Base-by-base conservation (phyloP, 2,329 filamentous ascomycete species). In the Pezizomycotina sp. region DNA sequence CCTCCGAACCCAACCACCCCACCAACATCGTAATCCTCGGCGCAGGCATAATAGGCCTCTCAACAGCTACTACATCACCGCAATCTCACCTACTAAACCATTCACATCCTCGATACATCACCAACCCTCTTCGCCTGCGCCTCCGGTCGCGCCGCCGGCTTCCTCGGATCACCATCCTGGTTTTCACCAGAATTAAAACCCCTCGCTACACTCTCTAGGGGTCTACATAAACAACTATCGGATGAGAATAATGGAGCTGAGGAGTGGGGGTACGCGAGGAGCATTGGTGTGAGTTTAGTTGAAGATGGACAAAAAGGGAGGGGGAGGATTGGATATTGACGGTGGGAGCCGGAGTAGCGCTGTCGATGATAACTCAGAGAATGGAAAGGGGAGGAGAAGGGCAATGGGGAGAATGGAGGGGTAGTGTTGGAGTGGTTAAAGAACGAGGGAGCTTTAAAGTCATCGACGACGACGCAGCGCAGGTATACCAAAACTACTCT, bases 141-240 rank as follows among this genome's bases (percentile, higher is more conserved):
- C 0, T 83, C 76, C 2, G 77, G 79, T 1, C 73, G 69, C 47
- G 76, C 77, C 0, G 80, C 66, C 12, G 78, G 79, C 0, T 86
- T 84, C 50, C 52, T 84, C 6, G 77, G 77, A 0, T n/a, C n/a
- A n/a, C 63, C 62, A 21, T 74, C 84, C 54, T 84, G 77, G 77
- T 80, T 78, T 49, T 61, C 62, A 0, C 60, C 68, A 0, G 60
- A 64, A 1, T 58, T 70, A 4, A 61, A 68, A 0, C 59, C 63
- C 0, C 62, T 84, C 1, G 78, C 71, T 5, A 64, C 63, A 1
- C 61, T 84, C 8, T 79, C 74, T 25, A 86, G 78, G 51, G 63
- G 65, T 4, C 63, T 82, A 34, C 79, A 86, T 55, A 62, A 62
- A 44, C 58, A 65, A 27, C 64, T 84, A 8, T 75, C 78, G 0